Evolutionary conservation across 768 basidiomycete species (phyloP).

Genomic region (Kwoniella sp.): DNA sequence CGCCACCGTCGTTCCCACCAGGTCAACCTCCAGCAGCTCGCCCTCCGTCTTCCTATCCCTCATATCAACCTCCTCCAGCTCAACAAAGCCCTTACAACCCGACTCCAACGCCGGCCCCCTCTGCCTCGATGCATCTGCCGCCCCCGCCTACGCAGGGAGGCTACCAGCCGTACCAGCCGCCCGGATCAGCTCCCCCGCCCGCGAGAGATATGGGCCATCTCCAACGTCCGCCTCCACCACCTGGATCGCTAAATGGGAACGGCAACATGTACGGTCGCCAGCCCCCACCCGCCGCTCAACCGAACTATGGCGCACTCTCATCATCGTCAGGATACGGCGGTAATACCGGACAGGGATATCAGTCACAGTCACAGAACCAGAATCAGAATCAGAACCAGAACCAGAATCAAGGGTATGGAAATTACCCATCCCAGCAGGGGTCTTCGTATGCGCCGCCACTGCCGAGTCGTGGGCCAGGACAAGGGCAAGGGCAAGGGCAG

Average conservation of each 20-base stretch:
- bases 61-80: constrained; percentile 5
- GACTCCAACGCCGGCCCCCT: background rate
- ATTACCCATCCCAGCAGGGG: background rate
- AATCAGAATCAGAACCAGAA: background rate
- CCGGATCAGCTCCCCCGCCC: background rate
- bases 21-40: background rate
- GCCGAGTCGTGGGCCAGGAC: background rate
- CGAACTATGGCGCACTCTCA: background rate
- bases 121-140: constrained; percentile 3
- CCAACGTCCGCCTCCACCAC: background rate
- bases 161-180: background rate
- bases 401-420: background rate
- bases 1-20: background rate
- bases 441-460: too few relatives aligned
- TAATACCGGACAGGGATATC: constrained; percentile 1
- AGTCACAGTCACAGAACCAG: constrained; percentile 1
- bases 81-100: constrained; percentile 8
- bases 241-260: background rate
- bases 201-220: background rate
- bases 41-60: background rate
- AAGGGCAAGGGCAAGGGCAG: background rate
- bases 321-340: constrained; percentile 1
- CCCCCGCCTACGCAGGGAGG: constrained; percentile 14
- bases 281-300: background rate
- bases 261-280: background rate